A percentile compares a stretch with the other conserved stretches of the same genome.
These are phyloP conservation scores for Podaxis sp. DNA, from an alignment of 768 basidiomycete species.

Conservation along the genomic window DNA sequence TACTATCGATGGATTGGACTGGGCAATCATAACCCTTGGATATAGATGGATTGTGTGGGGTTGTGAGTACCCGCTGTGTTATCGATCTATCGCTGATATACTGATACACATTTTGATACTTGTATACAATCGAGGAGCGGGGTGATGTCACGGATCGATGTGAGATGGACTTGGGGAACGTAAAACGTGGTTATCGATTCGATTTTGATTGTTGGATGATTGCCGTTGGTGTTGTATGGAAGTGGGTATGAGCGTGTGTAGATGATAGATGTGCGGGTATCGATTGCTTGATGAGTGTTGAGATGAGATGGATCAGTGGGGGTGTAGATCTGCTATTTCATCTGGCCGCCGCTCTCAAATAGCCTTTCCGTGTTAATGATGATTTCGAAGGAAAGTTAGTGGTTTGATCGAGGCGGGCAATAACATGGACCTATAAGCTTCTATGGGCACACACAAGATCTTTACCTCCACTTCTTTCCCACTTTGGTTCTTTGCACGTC, in stretches of 20 bases:
- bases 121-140: neutral
- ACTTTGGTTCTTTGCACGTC: neutral
- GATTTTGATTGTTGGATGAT: neutral
- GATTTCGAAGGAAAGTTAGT: neutral
- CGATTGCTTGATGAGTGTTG: neutral
- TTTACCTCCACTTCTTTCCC: neutral
- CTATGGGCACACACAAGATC: neutral
- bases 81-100: neutral
- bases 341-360: neutral
- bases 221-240: neutral
- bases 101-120: neutral
- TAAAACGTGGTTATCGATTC: slow-evolving; percentile 6
- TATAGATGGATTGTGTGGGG: neutral
- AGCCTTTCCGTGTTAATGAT: neutral
- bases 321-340: neutral
- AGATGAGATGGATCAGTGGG: neutral
- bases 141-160: slow-evolving; percentile 3
- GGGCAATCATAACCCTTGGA: neutral
- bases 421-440: neutral
- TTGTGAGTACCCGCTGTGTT: neutral
- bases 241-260: neutral
- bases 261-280: too few species aligned
- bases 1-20: slow-evolving; percentile 5
- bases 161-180: neutral
- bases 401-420: neutral